phyloP scores from a whole-genome alignment of 2,329 filamentous ascomycete genomes.

The Tolypocladium sp. region DNA sequence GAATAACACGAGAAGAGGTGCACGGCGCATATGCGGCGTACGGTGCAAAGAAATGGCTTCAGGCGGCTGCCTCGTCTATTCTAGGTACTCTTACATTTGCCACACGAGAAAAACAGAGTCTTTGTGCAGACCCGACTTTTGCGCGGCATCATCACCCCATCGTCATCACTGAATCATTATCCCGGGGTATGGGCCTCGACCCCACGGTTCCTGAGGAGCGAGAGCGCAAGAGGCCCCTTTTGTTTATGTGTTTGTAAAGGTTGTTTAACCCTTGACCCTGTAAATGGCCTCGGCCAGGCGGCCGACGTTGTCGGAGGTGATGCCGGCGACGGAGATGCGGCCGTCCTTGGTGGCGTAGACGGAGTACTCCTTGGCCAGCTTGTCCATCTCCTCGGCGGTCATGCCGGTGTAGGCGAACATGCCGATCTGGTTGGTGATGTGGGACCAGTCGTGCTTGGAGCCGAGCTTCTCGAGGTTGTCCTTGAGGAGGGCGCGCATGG shows the following conservation, averaged over 20 bases:
- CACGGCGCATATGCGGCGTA: not conserved
- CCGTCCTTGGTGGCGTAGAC: constrained; percentile 96
- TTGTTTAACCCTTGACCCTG: constrained; percentile 62
- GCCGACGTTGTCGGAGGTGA: constrained; percentile 70
- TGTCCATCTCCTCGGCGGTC: constrained; percentile 83
- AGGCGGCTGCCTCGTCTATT: constrained; percentile 2
- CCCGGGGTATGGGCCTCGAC: not conserved
- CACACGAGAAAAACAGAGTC: not conserved
- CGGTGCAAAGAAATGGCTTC: not conserved
- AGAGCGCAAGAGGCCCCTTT: not conserved
- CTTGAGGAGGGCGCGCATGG: constrained; percentile 91
- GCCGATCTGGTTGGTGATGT: constrained; percentile 97
- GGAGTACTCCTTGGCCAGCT: constrained; percentile 86
- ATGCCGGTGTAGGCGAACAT: constrained; percentile 99
- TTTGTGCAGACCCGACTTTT: not conserved
- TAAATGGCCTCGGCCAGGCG: constrained; percentile 76
- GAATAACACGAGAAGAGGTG: no score
- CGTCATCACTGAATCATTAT: not conserved
- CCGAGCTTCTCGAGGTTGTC: constrained; percentile 90
- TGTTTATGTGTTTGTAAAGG: not conserved
- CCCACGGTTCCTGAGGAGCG: not conserved
- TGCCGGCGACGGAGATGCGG: constrained; percentile 77
- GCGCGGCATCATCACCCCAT: not conserved
- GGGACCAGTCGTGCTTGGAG: constrained; percentile 95
- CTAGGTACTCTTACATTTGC: constrained; percentile 6